Conservation (phyloP, 208 protist genomes). For the Crithidia sp. region DNA sequence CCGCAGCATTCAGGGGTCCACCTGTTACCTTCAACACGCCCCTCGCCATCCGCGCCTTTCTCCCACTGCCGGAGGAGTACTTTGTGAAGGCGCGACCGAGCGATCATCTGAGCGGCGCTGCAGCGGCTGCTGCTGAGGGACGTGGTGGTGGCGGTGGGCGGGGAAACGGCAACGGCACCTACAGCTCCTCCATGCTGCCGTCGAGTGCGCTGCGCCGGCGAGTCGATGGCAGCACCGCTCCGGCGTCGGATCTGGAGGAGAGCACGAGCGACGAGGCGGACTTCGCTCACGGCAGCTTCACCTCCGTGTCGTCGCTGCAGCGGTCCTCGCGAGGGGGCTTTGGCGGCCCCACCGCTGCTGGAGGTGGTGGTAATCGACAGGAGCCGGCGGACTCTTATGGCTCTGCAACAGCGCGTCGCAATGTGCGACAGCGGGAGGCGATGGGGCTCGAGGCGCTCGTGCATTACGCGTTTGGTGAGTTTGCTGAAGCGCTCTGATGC, state of each 20-base stretch:
- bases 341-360: neutral
- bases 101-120: too few species aligned
- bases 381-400: neutral
- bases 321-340: neutral
- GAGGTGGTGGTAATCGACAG: neutral
- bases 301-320: neutral
- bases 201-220: neutral
- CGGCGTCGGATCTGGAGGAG: constrained; percentile 7
- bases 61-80: constrained; percentile 51
- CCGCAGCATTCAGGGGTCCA: constrained; percentile 5
- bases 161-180: neutral
- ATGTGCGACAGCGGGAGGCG: constrained; percentile 10
- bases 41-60: constrained; percentile 72
- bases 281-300: constrained; percentile 13
- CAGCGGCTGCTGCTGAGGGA: neutral
- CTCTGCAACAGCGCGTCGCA: neutral
- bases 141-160: neutral
- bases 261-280: constrained; percentile 4
- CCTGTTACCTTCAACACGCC: constrained; percentile 63
- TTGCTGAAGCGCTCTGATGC: constrained; percentile 20
- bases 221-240: neutral
- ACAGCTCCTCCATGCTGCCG: neutral
- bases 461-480: constrained; percentile 31
- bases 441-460: constrained; percentile 32
- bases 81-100: constrained; percentile 22